These are phyloP conservation scores for Cercospora sesami DNA, from an alignment of 2,329 filamentous ascomycete genomes.

Conservation along the genomic window DNA sequence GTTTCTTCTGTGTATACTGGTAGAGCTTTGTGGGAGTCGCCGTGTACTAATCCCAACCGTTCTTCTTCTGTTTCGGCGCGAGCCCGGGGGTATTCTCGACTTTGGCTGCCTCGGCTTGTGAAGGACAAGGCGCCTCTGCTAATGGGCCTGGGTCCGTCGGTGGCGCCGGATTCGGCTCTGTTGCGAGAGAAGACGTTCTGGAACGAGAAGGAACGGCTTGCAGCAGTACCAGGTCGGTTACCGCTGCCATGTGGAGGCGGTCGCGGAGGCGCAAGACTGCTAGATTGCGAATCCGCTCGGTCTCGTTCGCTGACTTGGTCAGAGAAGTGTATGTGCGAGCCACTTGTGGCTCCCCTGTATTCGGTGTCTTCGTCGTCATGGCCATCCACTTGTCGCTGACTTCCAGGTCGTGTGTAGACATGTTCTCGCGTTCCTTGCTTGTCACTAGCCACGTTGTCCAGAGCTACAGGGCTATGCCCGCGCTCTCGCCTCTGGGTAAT, in stretches of 20 bases:
- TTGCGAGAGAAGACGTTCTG: conserved; percentile 74
- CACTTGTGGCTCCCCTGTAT: conserved; percentile 44
- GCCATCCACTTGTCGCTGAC: conserved; percentile 46
- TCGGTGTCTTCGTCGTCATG: conserved; percentile 54
- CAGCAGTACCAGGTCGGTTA: conserved; percentile 31
- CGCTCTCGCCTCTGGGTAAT: conserved; percentile 25
- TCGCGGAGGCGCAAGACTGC: conserved; percentile 54
- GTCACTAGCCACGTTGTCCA: conserved; percentile 39
- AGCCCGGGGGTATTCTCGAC: conserved; percentile 27
- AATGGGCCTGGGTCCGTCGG: conserved; percentile 35
- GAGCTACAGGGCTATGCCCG: conserved; percentile 36
- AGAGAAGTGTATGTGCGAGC: conserved; percentile 51
- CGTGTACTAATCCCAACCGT: conserved; percentile 40
- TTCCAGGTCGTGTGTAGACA: conserved; percentile 53
- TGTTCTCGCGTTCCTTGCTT: conserved; percentile 43
- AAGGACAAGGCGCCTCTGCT: conserved; percentile 40
- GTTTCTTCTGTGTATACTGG: conserved; percentile 25
- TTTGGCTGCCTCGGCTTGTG: conserved; percentile 30
- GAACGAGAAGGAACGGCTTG: conserved; percentile 89
- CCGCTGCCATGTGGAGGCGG: conserved; percentile 55
- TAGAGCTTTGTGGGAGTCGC: conserved; percentile 32
- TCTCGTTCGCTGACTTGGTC: conserved; percentile 41
- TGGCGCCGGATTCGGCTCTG: conserved; percentile 37
- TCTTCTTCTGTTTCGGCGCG: conserved; percentile 40
- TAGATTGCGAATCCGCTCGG: conserved; percentile 46